Base-by-base conservation (phyloP, 176 grass and related monocot genomes). In the Triticum timopheevii region DNA sequence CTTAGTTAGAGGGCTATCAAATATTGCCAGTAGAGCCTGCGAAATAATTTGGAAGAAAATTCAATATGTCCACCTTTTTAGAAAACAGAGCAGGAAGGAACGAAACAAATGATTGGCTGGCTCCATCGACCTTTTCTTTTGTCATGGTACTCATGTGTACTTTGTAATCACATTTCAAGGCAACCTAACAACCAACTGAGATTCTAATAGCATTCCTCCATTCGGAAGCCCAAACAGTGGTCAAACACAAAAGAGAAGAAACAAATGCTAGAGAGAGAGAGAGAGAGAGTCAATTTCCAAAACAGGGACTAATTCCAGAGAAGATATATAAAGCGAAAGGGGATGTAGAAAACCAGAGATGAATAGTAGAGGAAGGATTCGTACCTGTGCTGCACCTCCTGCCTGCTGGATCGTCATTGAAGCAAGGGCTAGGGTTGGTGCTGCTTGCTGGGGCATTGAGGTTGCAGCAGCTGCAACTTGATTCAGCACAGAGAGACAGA, bases 1-100 rank as follows among this genome's bases (percentile, higher is more conserved):
- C 80, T 98, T 98, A 75, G 88, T 94, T 69, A 98, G 77, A 28
- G 94, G 97, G 56, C 97, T 98, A 91, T 98, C 94, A 76, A 98
- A 94, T 91, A 98, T 96, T 63, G 94, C 92, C 65, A 96, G 83
- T 73, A 96, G 85, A 70, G 97, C 92, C 96, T 98, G 61, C 58
- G 80, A 24, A 64, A 88, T 31, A 78, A 50, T 89, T 80, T 23
- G 8, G 16, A 70, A 56, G 50, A n/a, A 52, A 61, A 61, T 3
- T 67, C 30, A 80, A 76, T 2, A 1, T 31, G 56, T 19, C 35
- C 23, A 20, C 23, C 28, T 30, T 13, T 54, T 38, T 47, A 74
- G n/a, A 58, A 30, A 58, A 20, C 6, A 58, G 2, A 58, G 7
- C 54, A 8, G 6, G 54, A 58, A 20, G 19, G 17, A 20, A 22